These are phyloP conservation scores for Pistacia integerrima DNA, from an alignment of 345 rosid genomes.

Conservation along the genomic window DNA sequence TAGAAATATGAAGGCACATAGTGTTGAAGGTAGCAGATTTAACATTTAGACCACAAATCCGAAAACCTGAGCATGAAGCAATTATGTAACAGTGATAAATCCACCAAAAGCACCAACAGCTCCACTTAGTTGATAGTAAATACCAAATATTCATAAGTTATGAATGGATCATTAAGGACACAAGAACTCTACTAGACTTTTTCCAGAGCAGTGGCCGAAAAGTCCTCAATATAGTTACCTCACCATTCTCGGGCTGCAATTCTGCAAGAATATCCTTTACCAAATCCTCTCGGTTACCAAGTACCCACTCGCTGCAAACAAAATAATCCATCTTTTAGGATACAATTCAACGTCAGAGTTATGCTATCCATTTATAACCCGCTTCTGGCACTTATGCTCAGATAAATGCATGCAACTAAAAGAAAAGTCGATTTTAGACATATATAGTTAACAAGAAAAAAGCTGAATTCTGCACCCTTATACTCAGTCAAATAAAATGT, in stretches of 20 bases:
- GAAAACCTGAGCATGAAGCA: neutral
- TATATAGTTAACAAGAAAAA: constrained; percentile 5
- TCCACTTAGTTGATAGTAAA: neutral
- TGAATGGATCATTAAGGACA: neutral
- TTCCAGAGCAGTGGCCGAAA: constrained; percentile 16
- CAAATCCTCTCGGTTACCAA: constrained; percentile 93
- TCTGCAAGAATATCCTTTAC: constrained; percentile 79
- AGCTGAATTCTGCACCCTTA: neutral
- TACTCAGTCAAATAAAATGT: neutral
- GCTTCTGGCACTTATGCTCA: neutral
- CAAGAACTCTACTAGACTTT: neutral
- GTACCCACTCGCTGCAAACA: constrained; percentile 89
- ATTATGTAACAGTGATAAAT: neutral
- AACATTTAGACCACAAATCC: neutral
- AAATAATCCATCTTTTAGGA: constrained; percentile 6
- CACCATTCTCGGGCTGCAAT: constrained; percentile 72
- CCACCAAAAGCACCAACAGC: constrained; percentile 3
- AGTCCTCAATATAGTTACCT: constrained; percentile 52
- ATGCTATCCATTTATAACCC: neutral
- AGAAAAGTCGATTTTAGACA: neutral
- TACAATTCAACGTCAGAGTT: neutral
- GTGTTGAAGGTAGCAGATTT: neutral
- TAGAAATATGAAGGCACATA: neutral
- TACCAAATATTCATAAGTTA: neutral
- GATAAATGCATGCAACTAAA: neutral